Percentiles rank a stretch among this genome's conserved stretches.
phyloP scores from a whole-genome alignment of 1,284 basidiomycete species.

The Ustilago sp. region DNA sequence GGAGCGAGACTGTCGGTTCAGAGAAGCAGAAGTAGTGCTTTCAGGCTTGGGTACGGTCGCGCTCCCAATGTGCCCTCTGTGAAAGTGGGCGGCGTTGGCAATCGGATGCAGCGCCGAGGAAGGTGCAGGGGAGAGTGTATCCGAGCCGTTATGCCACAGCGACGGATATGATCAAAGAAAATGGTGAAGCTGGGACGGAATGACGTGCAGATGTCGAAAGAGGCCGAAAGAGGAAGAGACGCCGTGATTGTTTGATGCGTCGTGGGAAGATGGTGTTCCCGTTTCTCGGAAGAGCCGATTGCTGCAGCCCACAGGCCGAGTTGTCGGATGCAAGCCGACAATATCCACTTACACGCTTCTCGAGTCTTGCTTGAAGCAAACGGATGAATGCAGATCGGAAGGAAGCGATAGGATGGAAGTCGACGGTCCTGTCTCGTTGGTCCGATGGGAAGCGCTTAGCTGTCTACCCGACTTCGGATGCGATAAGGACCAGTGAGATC shows the following conservation, averaged over 20 bases:
- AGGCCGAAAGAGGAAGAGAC: constrained; percentile 3
- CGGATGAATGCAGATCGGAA: not conserved
- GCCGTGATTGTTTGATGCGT: not conserved
- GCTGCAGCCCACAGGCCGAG: not conserved
- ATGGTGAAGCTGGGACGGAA: constrained; percentile 6
- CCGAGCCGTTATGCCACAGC: not conserved
- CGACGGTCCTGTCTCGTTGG: not conserved
- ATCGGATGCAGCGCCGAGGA: not conserved
- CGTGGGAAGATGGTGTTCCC: not conserved
- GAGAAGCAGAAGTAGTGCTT: not conserved
- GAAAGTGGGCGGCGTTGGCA: not conserved
- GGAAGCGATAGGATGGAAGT: not conserved
- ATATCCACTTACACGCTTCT: not conserved
- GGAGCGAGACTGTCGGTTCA: not conserved
- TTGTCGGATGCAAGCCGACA: not conserved
- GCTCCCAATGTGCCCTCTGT: not conserved
- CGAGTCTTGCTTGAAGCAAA: not conserved
- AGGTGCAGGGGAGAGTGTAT: not conserved
- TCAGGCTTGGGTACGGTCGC: not conserved
- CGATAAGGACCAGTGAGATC: not conserved
- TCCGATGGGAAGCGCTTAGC: not conserved
- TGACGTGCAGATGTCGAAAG: constrained; percentile 5
- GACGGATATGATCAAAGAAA: constrained; percentile 7
- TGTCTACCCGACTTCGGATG: not conserved
- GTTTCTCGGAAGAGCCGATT: not conserved